Percentiles rank a stretch among this genome's conserved stretches.
phyloP scores from a whole-genome alignment of 2,329 filamentous ascomycete species.

The Plenodomus biglobosus region DNA sequence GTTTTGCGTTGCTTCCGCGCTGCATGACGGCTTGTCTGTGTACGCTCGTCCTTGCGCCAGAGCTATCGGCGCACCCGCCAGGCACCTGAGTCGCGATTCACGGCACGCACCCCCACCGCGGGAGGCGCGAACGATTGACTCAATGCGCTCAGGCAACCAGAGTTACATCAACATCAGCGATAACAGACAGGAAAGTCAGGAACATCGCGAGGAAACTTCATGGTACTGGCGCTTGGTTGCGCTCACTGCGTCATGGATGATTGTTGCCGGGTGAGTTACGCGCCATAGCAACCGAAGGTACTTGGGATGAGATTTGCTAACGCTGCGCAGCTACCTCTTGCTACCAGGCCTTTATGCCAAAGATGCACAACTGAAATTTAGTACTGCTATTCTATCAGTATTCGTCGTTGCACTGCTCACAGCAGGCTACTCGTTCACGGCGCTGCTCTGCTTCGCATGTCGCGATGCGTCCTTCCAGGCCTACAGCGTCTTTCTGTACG shows the following conservation, averaged over 20 bases:
- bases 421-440: constrained; percentile 53
- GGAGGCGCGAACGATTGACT: constrained; percentile 22
- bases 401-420: constrained; percentile 52
- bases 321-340: constrained; percentile 49
- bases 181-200: constrained; percentile 12
- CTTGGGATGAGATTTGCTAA: constrained; percentile 13
- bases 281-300: neutral
- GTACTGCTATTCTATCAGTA: constrained; percentile 46
- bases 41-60: constrained; percentile 13
- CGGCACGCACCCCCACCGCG: constrained; percentile 16
- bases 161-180: constrained; percentile 35
- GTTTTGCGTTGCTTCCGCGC: constrained; percentile 3
- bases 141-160: constrained; percentile 36
- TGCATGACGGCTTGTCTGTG: constrained; percentile 17
- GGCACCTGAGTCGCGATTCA: constrained; percentile 25
- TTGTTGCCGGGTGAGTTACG: constrained; percentile 50
- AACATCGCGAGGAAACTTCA: constrained; percentile 29
- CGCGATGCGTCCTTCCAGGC: constrained; percentile 51
- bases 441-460: constrained; percentile 51
- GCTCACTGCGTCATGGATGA: constrained; percentile 50
- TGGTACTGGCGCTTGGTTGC: constrained; percentile 55
- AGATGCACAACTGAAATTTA: constrained; percentile 44
- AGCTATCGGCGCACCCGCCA: constrained; percentile 8
- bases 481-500: constrained; percentile 52
- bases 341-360: constrained; percentile 52